A percentile compares a stretch with the other conserved stretches of the same genome.
Conservation (phyloP, 768 basidiomycete genomes). For the Lentinula raphanica region DNA sequence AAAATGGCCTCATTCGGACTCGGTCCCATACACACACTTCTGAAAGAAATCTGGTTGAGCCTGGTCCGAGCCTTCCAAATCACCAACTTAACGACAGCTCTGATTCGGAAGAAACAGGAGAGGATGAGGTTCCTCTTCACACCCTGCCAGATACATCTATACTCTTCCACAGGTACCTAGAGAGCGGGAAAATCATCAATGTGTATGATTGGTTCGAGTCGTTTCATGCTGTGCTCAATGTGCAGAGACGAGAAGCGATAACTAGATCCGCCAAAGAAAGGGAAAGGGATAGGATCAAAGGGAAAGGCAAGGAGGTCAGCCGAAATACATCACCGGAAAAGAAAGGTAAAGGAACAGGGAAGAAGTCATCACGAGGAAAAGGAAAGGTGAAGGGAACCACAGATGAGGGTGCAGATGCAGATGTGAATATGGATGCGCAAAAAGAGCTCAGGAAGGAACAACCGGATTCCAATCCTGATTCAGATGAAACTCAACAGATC, state of each 20-base stretch:
- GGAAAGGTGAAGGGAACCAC: constrained; percentile 22
- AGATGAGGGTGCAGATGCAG: constrained; percentile 21
- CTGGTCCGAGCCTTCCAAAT: no score
- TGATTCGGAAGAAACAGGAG: constrained; percentile 9
- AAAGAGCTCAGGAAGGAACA: constrained; percentile 25
- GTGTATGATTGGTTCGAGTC: constrained; percentile 86
- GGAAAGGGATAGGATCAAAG: neutral
- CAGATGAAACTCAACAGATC: constrained; percentile 42
- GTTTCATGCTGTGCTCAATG: constrained; percentile 63
- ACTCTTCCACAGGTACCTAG: constrained; percentile 69
- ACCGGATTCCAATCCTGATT: constrained; percentile 8
- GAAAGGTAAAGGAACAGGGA: neutral
- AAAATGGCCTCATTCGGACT: no score
- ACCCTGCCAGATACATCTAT: constrained; percentile 72
- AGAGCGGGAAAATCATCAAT: constrained; percentile 80
- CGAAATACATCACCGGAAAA: constrained; percentile 1
- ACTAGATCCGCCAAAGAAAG: constrained; percentile 8
- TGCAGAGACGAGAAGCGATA: constrained; percentile 33
- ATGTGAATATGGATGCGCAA: constrained; percentile 27
- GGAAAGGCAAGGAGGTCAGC: neutral
- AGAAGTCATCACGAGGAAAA: constrained; percentile 15
- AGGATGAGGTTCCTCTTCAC: constrained; percentile 32
- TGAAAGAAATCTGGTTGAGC: neutral
- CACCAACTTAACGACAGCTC: neutral
- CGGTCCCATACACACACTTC: no score